Percentiles rank a stretch among this genome's conserved stretches.
These are phyloP conservation scores for Elaphomyces granulatus DNA, from an alignment of 495 filamentous ascomycete genomes.

Conservation along the genomic window DNA sequence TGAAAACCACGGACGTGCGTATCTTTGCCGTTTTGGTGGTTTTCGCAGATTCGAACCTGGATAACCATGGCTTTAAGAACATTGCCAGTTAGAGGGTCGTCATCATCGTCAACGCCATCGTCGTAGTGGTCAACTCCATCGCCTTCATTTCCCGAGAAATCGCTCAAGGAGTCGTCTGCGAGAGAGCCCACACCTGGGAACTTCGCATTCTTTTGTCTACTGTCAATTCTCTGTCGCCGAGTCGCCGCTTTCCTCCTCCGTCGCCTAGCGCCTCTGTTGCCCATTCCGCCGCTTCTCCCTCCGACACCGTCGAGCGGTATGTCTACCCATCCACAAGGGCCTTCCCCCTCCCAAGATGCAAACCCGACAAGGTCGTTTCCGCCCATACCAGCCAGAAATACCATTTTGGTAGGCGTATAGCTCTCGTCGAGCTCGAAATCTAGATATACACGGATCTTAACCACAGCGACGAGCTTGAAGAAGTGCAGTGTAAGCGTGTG, in stretches of 20 bases:
- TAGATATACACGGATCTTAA: conserved; percentile 69
- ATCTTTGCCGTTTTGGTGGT: conserved; percentile 98
- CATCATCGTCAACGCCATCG: conserved; percentile 15
- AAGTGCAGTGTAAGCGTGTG: conserved; percentile 92
- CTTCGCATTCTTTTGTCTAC: conserved; percentile 3
- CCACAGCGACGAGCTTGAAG: conserved; percentile 78
- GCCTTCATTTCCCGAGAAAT: conserved; percentile 7
- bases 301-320: conserved; percentile 58
- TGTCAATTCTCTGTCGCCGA: background rate
- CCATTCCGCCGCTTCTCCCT: conserved; percentile 20
- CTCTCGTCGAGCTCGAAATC: conserved; percentile 87
- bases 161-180: conserved; percentile 6
- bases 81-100: conserved; percentile 39
- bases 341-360: conserved; percentile 55
- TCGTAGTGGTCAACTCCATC: conserved; percentile 23
- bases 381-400: conserved; percentile 72
- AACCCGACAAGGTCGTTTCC: conserved; percentile 79
- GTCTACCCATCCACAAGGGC: conserved; percentile 80
- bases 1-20: conserved; percentile 91
- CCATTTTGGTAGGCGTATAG: conserved; percentile 91
- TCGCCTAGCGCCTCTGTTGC: conserved; percentile 19
- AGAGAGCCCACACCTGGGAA: background rate
- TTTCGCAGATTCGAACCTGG: conserved; percentile 78
- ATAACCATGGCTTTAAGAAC: conserved; percentile 74
- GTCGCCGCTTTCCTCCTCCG: conserved; percentile 9